phyloP scores from a whole-genome alignment of 345 rosid genomes.

The Litchi chinensis region DNA sequence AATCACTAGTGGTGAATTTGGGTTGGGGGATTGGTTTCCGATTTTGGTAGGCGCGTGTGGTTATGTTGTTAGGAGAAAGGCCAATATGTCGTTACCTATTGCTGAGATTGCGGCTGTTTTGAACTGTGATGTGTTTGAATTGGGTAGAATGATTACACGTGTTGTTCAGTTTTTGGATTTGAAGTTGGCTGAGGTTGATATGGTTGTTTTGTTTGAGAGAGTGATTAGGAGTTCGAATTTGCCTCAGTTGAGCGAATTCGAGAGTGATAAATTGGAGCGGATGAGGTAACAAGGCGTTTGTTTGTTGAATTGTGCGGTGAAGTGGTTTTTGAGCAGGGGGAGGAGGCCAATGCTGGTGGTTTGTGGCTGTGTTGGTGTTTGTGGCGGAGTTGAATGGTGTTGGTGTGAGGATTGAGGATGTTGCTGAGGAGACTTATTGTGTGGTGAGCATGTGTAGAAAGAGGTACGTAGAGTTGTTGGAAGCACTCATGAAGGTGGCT shows the following conservation, averaged over 20 bases:
- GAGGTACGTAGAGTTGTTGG: conserved; percentile 65
- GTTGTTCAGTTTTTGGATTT: conserved; percentile 58
- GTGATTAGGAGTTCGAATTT: conserved; percentile 38
- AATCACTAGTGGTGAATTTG: conserved; percentile 69
- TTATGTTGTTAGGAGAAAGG: conserved; percentile 56
- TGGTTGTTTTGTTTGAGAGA: conserved; percentile 51
- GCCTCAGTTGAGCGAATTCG: conserved; percentile 33
- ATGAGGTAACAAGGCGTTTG: conserved; percentile 69
- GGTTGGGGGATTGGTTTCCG: conserved; percentile 67
- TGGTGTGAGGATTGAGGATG: conserved; percentile 51
- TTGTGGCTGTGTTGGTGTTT: conserved; percentile 68
- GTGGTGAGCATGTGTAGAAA: conserved; percentile 43
- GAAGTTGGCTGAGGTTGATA: conserved; percentile 54
- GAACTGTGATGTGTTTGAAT: conserved; percentile 59
- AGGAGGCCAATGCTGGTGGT: conserved; percentile 78
- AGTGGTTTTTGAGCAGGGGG: conserved; percentile 77
- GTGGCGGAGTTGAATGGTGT: conserved; percentile 64
- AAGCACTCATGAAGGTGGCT: conserved; percentile 64
- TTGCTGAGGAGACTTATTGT: conserved; percentile 46
- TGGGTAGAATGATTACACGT: conserved; percentile 69
- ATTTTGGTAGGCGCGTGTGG: conserved; percentile 71
- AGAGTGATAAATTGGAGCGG: conserved; percentile 39
- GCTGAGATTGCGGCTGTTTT: conserved; percentile 46
- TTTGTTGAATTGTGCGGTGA: conserved; percentile 68
- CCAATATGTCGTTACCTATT: conserved; percentile 48